Evolutionary conservation across 176 grass and related monocot species (phyloP).

Genomic region (Avena atlantica): DNA sequence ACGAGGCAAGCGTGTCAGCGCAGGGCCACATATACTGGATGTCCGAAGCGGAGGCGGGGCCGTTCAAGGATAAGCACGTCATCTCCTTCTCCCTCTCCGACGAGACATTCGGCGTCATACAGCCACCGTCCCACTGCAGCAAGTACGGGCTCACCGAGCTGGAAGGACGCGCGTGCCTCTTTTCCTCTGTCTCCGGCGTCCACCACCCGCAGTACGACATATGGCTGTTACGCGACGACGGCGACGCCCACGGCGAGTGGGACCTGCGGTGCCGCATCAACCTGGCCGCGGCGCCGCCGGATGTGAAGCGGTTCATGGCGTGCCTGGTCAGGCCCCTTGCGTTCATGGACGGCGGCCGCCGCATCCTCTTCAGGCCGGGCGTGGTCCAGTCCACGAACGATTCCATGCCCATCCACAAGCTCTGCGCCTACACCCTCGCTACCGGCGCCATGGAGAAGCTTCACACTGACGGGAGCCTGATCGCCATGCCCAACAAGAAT

Average conservation of each 20-base stretch:
- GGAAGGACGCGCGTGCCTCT: background rate
- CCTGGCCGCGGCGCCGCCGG: background rate
- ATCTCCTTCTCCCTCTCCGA: background rate
- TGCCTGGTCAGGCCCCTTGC: background rate
- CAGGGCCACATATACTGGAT: background rate
- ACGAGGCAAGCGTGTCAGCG: background rate
- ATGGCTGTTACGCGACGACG: background rate
- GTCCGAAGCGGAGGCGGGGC: background rate
- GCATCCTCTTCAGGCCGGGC: background rate
- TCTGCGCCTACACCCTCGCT: background rate
- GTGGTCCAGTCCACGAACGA: background rate
- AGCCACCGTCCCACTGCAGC: background rate
- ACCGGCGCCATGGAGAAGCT: background rate
- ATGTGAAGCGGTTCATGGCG: background rate
- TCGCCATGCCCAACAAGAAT: rapidly evolving
- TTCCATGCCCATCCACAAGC: background rate
- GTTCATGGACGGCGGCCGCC: background rate
- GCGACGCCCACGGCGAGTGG: background rate
- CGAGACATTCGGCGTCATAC: background rate
- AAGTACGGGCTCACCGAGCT: background rate
- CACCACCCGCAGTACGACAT: background rate
- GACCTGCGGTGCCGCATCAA: constrained; percentile 1
- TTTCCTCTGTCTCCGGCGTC: background rate
- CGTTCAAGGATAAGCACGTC: background rate
- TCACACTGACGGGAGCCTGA: background rate